Base-by-base conservation (phyloP, 495 filamentous ascomycete genomes). In the Mytilinidion resinicola region DNA sequence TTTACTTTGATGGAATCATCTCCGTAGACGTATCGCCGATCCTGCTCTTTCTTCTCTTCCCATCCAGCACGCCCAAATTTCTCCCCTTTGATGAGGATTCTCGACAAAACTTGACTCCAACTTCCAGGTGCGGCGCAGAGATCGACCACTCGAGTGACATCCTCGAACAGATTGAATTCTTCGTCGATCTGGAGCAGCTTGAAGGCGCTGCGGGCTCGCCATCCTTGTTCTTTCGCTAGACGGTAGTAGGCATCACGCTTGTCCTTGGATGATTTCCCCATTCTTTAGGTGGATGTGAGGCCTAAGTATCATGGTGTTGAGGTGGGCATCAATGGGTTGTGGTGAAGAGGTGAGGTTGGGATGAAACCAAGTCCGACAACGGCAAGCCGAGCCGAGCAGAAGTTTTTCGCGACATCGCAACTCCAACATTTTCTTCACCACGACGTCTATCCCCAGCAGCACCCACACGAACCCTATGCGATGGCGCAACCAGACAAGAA, bases 241-340 rank as follows among this genome's bases (percentile, higher is more conserved):
- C 93, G 84, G 69, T 98, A 98, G 74, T 98, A 98, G 52, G 90
- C 89, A 70, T 98, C 93, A 49, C 93, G 88, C 76, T 98, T 98
- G 68, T 98, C 93, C 74, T 98, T 98, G 37, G 91, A 96, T 0
- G 93, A 96, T 71, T 96, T 96, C 1, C 93, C 93, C 93, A 98
- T 98, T 20, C 17, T 55, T 41, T 15, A 33, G 46, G 35, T 38
- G 42, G 50, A 25, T 20, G 17, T 25, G 30, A 34, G 44, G 56
- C 39, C 46, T 30, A 30, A 30, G 25, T 30, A 30, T 30, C 25
- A 30, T 36, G 25, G 21, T 11, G 34, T 8, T 57, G 55, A 43
- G 9, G 30, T 20, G 9, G 20, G 17, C 9, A 11, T 41, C 14
- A n/a, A n/a, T 57, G n/a, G 21, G 25, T 15, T 49, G 33, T 50